A percentile compares a stretch with the other conserved stretches of the same genome.
Conservation (phyloP, 1,139 yeast genomes). For the Candida smagusa region DNA sequence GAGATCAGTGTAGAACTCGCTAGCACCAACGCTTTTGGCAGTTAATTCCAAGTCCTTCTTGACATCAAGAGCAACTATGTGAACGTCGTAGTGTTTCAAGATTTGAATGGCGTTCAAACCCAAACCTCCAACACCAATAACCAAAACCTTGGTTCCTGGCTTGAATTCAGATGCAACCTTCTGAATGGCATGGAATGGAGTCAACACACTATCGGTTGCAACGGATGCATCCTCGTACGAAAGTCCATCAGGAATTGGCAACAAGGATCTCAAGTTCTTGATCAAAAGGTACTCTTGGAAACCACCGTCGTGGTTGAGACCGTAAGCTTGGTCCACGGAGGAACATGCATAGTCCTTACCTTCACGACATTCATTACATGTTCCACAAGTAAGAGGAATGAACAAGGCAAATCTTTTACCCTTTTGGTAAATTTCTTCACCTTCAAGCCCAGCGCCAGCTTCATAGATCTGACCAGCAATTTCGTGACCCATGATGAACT, state of each 20-base stretch:
- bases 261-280: slow-evolving; percentile 30
- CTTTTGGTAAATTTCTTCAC: slow-evolving; percentile 21
- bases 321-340: slow-evolving; percentile 27
- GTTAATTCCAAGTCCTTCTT: slow-evolving; percentile 26
- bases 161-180: slow-evolving; percentile 31
- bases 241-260: slow-evolving; percentile 48
- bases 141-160: slow-evolving; percentile 39
- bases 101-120: slow-evolving; percentile 51
- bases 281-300: slow-evolving; percentile 46
- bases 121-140: slow-evolving; percentile 50
- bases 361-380: slow-evolving; percentile 38
- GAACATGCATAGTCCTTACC: slow-evolving; percentile 44
- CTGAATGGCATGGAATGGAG: slow-evolving; percentile 50
- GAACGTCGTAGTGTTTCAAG: slow-evolving; percentile 36
- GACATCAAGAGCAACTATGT: slow-evolving; percentile 39
- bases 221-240: slow-evolving; percentile 47
- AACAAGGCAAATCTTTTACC: slow-evolving; percentile 39
- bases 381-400: slow-evolving; percentile 43
- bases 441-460: slow-evolving; percentile 34
- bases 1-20: slow-evolving; percentile 38
- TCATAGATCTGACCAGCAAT: slow-evolving; percentile 48
- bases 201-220: slow-evolving; percentile 48
- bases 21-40: slow-evolving; percentile 41
- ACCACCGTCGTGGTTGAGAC: slow-evolving; percentile 48
- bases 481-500: slow-evolving; percentile 56